Conservation (phyloP, 257 asterid species). For the Orobanche coerulescens region DNA sequence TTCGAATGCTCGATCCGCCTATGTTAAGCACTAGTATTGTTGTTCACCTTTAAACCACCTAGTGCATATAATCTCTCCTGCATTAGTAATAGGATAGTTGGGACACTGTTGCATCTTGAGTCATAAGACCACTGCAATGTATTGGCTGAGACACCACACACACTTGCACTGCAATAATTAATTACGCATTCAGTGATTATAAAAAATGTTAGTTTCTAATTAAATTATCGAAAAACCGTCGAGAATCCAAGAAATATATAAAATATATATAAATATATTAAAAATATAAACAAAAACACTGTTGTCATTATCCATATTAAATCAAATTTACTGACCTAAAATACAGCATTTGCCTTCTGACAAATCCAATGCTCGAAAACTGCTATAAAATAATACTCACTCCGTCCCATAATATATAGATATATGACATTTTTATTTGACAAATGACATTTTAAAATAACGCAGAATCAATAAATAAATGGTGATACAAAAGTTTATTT, state of each 20-base stretch:
- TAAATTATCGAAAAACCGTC: neutral
- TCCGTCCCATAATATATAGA: no score
- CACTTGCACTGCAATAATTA: conserved; percentile 49
- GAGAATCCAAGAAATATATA: no score
- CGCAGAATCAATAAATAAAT: no score
- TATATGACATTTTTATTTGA: no score
- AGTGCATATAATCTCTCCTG: conserved; percentile 60
- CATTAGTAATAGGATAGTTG: conserved; percentile 71
- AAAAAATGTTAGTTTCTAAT: neutral
- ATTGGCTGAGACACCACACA: conserved; percentile 86
- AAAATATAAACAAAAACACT: no score
- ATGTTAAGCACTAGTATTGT: no score
- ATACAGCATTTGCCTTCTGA: neutral
- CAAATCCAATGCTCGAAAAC: neutral
- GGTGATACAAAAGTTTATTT: no score
- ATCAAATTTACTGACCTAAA: neutral
- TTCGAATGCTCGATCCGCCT: no score
- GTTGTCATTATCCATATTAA: neutral
- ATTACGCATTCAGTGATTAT: conserved; percentile 10
- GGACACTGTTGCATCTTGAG: conserved; percentile 76
- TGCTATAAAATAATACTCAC: no score
- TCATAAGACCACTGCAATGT: conserved; percentile 86
- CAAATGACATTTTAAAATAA: no score
- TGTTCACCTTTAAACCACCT: conserved; percentile 64
- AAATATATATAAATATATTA: no score